Evolutionary conservation across 179 eudicot genomes (phyloP).

Genomic region (Beta macrorhiza): DNA sequence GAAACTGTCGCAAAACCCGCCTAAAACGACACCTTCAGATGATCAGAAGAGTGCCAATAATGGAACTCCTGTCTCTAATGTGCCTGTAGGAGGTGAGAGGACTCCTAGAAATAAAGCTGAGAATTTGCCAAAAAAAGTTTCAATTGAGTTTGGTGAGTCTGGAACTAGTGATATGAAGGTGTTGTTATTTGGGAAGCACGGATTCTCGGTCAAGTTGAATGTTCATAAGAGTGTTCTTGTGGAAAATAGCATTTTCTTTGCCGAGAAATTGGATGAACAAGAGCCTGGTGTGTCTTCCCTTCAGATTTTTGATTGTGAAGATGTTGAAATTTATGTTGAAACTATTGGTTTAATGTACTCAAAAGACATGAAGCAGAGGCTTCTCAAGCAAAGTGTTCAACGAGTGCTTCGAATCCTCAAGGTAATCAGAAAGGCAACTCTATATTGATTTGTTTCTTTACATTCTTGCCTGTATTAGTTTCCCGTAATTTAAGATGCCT

Average conservation of each 20-base stretch:
- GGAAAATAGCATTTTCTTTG: constrained; percentile 60
- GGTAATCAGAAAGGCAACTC: constrained; percentile 40
- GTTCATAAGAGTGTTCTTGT: constrained; percentile 64
- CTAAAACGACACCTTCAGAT: constrained; percentile 35
- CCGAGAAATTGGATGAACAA: constrained; percentile 45
- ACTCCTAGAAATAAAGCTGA: constrained; percentile 43
- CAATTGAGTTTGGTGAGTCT: constrained; percentile 85
- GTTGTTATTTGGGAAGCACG: constrained; percentile 69
- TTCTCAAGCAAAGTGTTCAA: constrained; percentile 87
- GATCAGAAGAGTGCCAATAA: constrained; percentile 30
- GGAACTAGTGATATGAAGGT: constrained; percentile 80
- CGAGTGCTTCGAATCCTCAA: constrained; percentile 78
- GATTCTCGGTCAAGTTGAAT: constrained; percentile 77
- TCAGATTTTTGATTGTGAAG: constrained; percentile 80
- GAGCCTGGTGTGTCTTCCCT: constrained; percentile 45
- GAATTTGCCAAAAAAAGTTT: constrained; percentile 68
- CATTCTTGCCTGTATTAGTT: neutral
- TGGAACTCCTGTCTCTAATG: constrained; percentile 26
- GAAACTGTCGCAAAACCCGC: constrained; percentile 30
- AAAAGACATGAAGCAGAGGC: constrained; percentile 73
- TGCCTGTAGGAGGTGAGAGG: constrained; percentile 42
- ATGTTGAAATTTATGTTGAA: constrained; percentile 81
- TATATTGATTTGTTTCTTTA: neutral
- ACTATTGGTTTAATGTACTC: constrained; percentile 88
- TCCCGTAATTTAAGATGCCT: neutral